These are phyloP conservation scores for Talaromyces stipitatus DNA, from an alignment of 495 filamentous ascomycete species.

Conservation along the genomic window DNA sequence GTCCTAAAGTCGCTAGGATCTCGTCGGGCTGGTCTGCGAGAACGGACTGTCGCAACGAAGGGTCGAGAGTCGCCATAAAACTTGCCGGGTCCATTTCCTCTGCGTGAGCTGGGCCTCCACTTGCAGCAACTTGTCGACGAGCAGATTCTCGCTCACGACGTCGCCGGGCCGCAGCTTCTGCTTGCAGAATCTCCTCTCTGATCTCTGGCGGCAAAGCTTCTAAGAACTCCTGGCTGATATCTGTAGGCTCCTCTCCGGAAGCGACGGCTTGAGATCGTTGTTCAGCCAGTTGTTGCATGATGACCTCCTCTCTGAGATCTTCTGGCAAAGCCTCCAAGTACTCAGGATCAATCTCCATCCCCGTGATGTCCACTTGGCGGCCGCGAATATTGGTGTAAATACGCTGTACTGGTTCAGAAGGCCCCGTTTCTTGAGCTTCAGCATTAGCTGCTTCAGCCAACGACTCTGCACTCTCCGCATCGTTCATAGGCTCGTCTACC, in stretches of 20 bases:
- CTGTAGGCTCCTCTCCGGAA: conserved; percentile 73
- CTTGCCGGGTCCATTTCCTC: conserved; percentile 91
- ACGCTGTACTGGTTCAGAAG: conserved; percentile 48
- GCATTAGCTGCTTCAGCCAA: conserved; percentile 20
- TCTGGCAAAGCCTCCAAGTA: conserved; percentile 93
- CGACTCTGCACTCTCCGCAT: conserved; percentile 56
- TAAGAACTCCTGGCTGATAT: conserved; percentile 90
- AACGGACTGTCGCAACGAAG: conserved; percentile 74
- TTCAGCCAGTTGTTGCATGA: conserved; percentile 77
- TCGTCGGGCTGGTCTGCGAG: conserved; percentile 89
- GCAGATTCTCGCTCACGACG: conserved; percentile 76
- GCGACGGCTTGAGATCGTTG: conserved; percentile 73
- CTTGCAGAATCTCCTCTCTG: conserved; percentile 77
- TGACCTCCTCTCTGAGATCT: conserved; percentile 89
- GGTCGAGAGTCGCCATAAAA: conserved; percentile 86
- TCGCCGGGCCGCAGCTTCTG: conserved; percentile 82
- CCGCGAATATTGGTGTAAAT: conserved; percentile 76
- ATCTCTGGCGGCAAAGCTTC: conserved; percentile 88
- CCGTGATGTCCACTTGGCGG: conserved; percentile 81
- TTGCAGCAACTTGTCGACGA: conserved; percentile 50
- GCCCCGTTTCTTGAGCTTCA: conserved; percentile 30
- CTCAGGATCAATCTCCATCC: conserved; percentile 85
- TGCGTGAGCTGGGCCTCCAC: conserved; percentile 48
- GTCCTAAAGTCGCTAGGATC: conserved; percentile 74
- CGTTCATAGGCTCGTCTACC: conserved; percentile 69